A percentile compares a stretch with the other conserved stretches of the same genome.
Evolutionary conservation across 2,329 filamentous ascomycete genomes (phyloP).

Genomic region (Fusarium acutatum): DNA sequence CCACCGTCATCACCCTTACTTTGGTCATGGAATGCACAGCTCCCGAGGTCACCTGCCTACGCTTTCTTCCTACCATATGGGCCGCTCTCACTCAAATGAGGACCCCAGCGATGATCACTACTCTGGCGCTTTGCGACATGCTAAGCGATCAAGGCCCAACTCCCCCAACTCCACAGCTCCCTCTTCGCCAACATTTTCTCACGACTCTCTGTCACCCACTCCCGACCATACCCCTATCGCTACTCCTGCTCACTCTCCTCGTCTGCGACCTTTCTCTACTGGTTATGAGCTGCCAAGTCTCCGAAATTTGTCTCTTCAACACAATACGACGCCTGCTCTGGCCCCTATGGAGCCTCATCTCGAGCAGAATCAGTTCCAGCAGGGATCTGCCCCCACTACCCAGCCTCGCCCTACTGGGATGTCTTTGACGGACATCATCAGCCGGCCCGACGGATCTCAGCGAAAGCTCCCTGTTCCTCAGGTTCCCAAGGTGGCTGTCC

Average conservation of each 20-base stretch:
- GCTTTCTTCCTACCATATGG: constrained; percentile 92
- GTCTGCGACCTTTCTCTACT: constrained; percentile 81
- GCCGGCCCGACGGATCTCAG: constrained; percentile 84
- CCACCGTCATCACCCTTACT: constrained; percentile 64
- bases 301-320: constrained; percentile 67
- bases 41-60: constrained; percentile 74
- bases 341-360: constrained; percentile 67
- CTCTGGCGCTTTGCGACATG: constrained; percentile 70
- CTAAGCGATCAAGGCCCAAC: constrained; percentile 90
- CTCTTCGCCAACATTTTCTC: constrained; percentile 94
- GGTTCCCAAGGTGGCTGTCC: constrained; percentile 87
- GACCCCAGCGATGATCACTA: constrained; percentile 82
- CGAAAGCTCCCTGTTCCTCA: constrained; percentile 91
- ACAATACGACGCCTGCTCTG: constrained; percentile 63
- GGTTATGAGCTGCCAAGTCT: constrained; percentile 86
- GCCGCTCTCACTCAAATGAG: constrained; percentile 83
- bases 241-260: constrained; percentile 93
- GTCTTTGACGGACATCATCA: constrained; percentile 92
- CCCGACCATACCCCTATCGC: constrained; percentile 98
- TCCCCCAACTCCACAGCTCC: constrained; percentile 96
- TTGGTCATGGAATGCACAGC: constrained; percentile 56
- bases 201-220: constrained; percentile 93
- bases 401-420: constrained; percentile 69
- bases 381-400: constrained; percentile 62
- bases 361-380: constrained; percentile 54